A percentile compares a stretch with the other conserved stretches of the same genome.
Conservation (phyloP, 495 filamentous ascomycete genomes). For the Aspergillus bertholletiae region DNA sequence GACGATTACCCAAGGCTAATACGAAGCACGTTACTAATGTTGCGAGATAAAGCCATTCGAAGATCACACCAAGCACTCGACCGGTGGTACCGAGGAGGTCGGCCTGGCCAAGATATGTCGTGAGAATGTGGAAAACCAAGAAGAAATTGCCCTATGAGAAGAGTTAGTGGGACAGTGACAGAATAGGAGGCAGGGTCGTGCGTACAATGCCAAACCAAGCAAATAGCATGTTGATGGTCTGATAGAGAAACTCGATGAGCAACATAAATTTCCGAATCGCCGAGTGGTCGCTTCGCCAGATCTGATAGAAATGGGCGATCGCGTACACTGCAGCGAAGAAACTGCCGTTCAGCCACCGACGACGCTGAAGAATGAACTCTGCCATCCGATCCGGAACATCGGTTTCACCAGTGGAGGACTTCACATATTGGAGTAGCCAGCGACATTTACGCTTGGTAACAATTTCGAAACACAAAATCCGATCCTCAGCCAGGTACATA, state of each 20-base stretch:
- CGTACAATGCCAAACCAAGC: constrained; percentile 93
- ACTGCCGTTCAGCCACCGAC: constrained; percentile 96
- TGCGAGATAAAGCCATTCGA: constrained; percentile 94
- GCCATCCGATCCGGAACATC: constrained; percentile 95
- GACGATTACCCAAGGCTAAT: constrained; percentile 89
- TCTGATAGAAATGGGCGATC: constrained; percentile 88
- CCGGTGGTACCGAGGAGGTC: constrained; percentile 71
- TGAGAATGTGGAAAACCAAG: constrained; percentile 96
- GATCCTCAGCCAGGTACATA: constrained; percentile 99
- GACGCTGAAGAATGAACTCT: constrained; percentile 92
- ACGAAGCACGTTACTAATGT: constrained; percentile 94
- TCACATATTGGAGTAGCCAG: constrained; percentile 98
- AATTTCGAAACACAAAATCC: constrained; percentile 98
- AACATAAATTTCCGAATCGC: constrained; percentile 85
- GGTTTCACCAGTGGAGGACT: constrained; percentile 92
- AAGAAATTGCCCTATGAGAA: constrained; percentile 84
- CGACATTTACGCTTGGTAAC: constrained; percentile 94
- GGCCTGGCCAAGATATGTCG: constrained; percentile 68
- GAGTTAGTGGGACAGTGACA: constrained; percentile 3
- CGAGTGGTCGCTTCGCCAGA: constrained; percentile 88
- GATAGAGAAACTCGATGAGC: constrained; percentile 87
- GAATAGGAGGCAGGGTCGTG: background rate
- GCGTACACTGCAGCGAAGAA: constrained; percentile 99
- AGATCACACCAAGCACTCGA: constrained; percentile 77
- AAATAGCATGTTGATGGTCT: constrained; percentile 94